A percentile compares a stretch with the other conserved stretches of the same genome.
Evolutionary conservation across 1,284 basidiomycete species (phyloP).

Genomic region (Exobasidium rhododendri): DNA sequence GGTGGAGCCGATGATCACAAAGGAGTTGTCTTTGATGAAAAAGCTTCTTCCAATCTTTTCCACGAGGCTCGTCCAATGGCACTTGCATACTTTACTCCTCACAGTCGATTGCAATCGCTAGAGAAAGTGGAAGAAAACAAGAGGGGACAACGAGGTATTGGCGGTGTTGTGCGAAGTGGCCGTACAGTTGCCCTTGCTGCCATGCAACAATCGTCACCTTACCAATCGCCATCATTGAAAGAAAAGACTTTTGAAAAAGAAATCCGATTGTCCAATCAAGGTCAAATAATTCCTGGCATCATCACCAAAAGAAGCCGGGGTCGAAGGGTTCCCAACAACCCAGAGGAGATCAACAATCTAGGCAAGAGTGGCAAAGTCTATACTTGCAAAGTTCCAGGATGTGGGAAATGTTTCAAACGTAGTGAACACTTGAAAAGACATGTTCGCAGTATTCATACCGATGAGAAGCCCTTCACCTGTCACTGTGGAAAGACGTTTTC

Average conservation of each 20-base stretch:
- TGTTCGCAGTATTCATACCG: constrained; percentile 49
- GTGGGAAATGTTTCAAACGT: constrained; percentile 50
- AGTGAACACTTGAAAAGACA: constrained; percentile 51
- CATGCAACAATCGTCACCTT: constrained; percentile 15
- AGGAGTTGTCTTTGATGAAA: not conserved
- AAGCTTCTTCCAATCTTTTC: not conserved
- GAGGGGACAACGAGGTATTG: constrained; percentile 23
- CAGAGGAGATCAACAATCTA: constrained; percentile 48
- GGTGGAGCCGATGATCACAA: not conserved
- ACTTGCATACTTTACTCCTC: constrained; percentile 23
- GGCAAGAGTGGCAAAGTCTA: constrained; percentile 52
- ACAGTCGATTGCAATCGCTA: not conserved
- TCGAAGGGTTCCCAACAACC: constrained; percentile 47
- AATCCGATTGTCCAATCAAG: not conserved
- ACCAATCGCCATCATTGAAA: not conserved
- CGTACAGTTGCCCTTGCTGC: constrained; percentile 18
- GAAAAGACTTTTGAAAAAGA: not conserved
- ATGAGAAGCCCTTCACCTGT: constrained; percentile 50
- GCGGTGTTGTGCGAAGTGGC: constrained; percentile 8
- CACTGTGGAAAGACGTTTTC: constrained; percentile 46
- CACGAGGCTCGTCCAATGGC: constrained; percentile 20
- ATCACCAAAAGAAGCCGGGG: constrained; percentile 50
- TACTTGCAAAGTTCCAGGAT: constrained; percentile 49
- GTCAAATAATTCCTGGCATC: constrained; percentile 32
- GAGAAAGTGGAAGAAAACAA: constrained; percentile 3